phyloP scores from a whole-genome alignment of 345 rosid species.

The Microthlaspi erraticum region DNA sequence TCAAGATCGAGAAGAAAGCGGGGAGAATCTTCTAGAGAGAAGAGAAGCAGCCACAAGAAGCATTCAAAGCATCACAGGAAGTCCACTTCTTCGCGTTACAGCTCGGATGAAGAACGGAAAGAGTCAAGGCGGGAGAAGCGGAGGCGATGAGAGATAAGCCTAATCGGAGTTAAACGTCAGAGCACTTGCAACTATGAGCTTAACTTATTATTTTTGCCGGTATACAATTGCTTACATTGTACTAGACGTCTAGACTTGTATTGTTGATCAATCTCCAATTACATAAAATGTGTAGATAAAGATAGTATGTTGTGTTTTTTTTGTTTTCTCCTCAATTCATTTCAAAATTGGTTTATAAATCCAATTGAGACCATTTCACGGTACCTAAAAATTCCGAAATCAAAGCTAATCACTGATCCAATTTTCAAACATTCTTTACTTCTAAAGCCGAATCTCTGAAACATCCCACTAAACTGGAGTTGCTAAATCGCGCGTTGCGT shows the following conservation, averaged over 20 bases:
- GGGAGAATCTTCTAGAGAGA: conserved; percentile 57
- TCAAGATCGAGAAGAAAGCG: conserved; percentile 64
- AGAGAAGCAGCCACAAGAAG: conserved; percentile 68
- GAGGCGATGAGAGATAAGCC: conserved; percentile 49
- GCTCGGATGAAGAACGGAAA: conserved; percentile 43
- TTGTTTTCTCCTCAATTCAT: no score
- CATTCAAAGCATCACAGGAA: conserved; percentile 63
- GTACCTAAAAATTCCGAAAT: neutral
- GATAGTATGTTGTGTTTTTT: no score
- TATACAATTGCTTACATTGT: neutral
- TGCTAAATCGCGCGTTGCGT: neutral
- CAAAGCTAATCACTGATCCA: neutral
- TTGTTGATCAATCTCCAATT: no score
- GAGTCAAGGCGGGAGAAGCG: conserved; percentile 57
- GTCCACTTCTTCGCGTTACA: conserved; percentile 50
- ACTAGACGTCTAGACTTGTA: neutral
- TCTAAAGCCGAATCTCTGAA: neutral
- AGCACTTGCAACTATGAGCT: conserved; percentile 1
- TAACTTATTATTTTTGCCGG: conserved; percentile 6
- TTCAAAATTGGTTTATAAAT: no score
- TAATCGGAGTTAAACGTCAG: neutral
- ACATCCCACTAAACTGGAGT: neutral
- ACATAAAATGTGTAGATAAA: no score
- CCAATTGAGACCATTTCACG: no score
- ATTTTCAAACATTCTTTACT: neutral